Evolutionary conservation across 1,284 basidiomycete genomes (phyloP).

Genomic region (Cryptococcus sp.): DNA sequence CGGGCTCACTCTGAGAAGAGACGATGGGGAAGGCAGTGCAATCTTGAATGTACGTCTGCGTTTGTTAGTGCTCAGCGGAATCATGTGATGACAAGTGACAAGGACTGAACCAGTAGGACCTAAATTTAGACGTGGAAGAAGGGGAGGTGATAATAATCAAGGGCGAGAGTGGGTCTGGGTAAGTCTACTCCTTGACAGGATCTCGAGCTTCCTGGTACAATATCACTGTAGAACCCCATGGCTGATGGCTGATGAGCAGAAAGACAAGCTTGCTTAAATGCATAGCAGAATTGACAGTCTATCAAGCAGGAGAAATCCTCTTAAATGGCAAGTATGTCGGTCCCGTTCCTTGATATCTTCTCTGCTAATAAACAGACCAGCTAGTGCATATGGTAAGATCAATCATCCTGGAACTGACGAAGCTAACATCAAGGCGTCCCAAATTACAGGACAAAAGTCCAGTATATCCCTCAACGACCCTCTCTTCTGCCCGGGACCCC

Average conservation of each 20-base stretch:
- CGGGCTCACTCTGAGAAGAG: constrained; percentile 28
- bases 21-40: constrained; percentile 34
- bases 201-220: too few relatives aligned
- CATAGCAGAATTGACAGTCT: constrained; percentile 69
- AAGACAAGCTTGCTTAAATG: constrained; percentile 80
- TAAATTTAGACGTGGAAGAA: constrained; percentile 60
- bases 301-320: constrained; percentile 59
- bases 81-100: background rate
- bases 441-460: constrained; percentile 66
- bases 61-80: constrained; percentile 11
- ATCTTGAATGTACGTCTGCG: too few relatives aligned
- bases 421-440: constrained; percentile 59
- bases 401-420: background rate
- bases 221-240: background rate
- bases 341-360: constrained; percentile 1
- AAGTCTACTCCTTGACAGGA: constrained; percentile 17
- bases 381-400: constrained; percentile 55
- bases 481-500: constrained; percentile 77
- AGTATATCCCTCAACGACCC: constrained; percentile 79
- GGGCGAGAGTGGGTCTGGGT: constrained; percentile 69
- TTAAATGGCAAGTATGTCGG: constrained; percentile 59
- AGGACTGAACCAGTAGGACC: constrained; percentile 46
- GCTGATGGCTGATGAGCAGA: constrained; percentile 38
- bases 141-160: constrained; percentile 68
- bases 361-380: constrained; percentile 48